Evolutionary conservation across 208 protist genomes (phyloP).

Genomic region (Trypanosomatidae sp.): DNA sequence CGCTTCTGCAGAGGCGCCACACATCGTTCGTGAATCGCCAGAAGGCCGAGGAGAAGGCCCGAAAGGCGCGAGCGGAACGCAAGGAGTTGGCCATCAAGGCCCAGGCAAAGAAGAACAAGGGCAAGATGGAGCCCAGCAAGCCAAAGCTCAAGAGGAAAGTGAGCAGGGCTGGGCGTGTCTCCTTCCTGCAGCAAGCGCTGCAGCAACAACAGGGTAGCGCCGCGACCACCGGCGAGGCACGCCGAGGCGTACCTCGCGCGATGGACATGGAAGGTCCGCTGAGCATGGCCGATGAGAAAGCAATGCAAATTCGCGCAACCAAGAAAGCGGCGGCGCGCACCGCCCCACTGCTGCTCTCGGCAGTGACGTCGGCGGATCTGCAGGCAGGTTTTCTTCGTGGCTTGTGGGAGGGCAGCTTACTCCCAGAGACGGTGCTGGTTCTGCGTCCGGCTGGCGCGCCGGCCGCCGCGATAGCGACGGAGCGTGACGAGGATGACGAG

Average conservation of each 20-base stretch:
- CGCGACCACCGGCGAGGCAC: not conserved
- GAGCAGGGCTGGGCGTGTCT: not conserved
- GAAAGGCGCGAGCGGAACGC: slow-evolving; percentile 55
- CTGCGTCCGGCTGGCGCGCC: not conserved
- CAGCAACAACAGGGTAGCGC: slow-evolving; percentile 12
- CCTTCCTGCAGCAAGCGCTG: slow-evolving; percentile 10
- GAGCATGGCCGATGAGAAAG: slow-evolving; percentile 34
- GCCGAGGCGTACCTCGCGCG: slow-evolving; percentile 12
- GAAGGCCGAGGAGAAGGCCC: slow-evolving; percentile 46
- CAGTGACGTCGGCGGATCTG: slow-evolving; percentile 13
- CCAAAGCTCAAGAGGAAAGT: slow-evolving; percentile 28
- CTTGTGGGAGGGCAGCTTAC: slow-evolving; percentile 15
- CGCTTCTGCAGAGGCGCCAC: slow-evolving; percentile 32
- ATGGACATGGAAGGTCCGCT: slow-evolving; percentile 16
- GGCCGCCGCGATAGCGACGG: not conserved
- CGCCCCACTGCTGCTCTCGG: slow-evolving; percentile 60
- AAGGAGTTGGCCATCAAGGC: slow-evolving; percentile 53
- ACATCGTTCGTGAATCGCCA: slow-evolving; percentile 22
- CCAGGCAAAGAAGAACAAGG: slow-evolving; percentile 46
- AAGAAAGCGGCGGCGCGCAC: slow-evolving; percentile 26
- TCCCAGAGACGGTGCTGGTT: slow-evolving; percentile 29
- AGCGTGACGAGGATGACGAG: slow-evolving; percentile 29
- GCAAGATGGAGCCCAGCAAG: slow-evolving; percentile 36
- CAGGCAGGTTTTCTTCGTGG: slow-evolving; percentile 7
- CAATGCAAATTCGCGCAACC: slow-evolving; percentile 32